Conservation (phyloP, 1,139 yeast genomes). For the Pichia sp. region DNA sequence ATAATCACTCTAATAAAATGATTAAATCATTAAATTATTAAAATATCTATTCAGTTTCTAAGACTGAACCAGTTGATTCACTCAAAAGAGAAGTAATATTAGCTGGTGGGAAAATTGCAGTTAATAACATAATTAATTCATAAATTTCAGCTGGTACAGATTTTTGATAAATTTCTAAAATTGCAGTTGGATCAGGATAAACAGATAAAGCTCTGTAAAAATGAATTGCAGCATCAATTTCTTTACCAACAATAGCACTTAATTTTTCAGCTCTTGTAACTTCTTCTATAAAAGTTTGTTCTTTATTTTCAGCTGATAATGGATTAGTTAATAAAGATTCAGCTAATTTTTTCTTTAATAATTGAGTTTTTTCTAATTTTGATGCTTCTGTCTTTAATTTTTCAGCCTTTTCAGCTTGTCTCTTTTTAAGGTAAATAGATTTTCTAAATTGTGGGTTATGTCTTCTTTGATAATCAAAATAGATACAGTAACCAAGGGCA, state of each 20-base stretch:
- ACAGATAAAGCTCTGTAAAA: slow-evolving; percentile 94
- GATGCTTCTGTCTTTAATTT: slow-evolving; percentile 50
- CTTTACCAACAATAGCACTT: slow-evolving; percentile 50
- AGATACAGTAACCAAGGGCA: slow-evolving; percentile 71
- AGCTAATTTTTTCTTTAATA: slow-evolving; percentile 55
- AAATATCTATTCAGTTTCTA: slow-evolving; percentile 13
- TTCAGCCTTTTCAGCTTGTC: slow-evolving; percentile 44
- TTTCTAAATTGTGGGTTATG: slow-evolving; percentile 75
- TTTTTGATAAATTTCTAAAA: slow-evolving; percentile 83
- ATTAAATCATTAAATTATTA: background rate
- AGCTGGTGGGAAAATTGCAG: slow-evolving; percentile 83
- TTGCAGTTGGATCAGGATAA: slow-evolving; percentile 91
- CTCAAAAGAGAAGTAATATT: slow-evolving; percentile 67
- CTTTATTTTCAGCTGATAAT: slow-evolving; percentile 53
- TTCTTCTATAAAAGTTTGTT: slow-evolving; percentile 71
- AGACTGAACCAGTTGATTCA: slow-evolving; percentile 28
- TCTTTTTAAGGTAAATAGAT: slow-evolving; percentile 56
- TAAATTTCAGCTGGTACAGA: slow-evolving; percentile 76
- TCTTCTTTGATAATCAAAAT: slow-evolving; percentile 91
- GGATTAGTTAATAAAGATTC: slow-evolving; percentile 66
- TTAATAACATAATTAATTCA: slow-evolving; percentile 79
- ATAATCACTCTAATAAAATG: too few relatives aligned
- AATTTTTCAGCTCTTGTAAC: slow-evolving; percentile 80
- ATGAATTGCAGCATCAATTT: slow-evolving; percentile 75
- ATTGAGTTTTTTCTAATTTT: slow-evolving; percentile 54